These are phyloP conservation scores for Boeremia exigua DNA, from an alignment of 2,329 filamentous ascomycete species.

Conservation along the genomic window DNA sequence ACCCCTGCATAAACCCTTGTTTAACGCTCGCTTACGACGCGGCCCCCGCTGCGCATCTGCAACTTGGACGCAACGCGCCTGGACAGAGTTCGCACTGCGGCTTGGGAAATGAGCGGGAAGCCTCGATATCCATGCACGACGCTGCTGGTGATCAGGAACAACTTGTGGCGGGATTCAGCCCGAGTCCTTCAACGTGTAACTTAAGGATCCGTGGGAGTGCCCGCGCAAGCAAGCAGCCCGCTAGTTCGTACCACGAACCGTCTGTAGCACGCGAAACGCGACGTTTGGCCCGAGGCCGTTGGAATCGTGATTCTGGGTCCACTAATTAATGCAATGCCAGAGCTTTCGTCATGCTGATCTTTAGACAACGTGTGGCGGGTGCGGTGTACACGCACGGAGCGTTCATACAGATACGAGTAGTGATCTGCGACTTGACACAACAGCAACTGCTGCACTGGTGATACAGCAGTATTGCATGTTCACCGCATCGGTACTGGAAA, in stretches of 20 bases:
- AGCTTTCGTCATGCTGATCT: conserved; percentile 12
- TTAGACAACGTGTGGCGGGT: conserved; percentile 3
- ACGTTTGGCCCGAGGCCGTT: conserved; percentile 18
- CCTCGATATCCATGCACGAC: conserved; percentile 8
- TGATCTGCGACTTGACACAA: conserved; percentile 3
- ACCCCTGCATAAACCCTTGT: conserved; percentile 16
- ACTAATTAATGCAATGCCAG: conserved; percentile 9
- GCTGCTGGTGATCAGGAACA: conserved; percentile 17
- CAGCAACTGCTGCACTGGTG: background rate
- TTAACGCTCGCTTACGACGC: conserved; percentile 23
- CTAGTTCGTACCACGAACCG: conserved; percentile 4
- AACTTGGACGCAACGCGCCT: conserved; percentile 7
- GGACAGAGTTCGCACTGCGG: conserved; percentile 12
- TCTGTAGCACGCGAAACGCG: conserved; percentile 12
- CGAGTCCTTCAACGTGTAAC: background rate
- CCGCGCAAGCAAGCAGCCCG: background rate
- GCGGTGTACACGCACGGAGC: conserved; percentile 12
- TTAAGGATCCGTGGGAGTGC: background rate
- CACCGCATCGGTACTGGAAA: background rate
- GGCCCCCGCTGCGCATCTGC: conserved; percentile 13
- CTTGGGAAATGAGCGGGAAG: conserved; percentile 13
- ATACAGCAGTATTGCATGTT: conserved; percentile 2
- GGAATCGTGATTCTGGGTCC: conserved; percentile 14
- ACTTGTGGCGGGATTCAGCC: conserved; percentile 9
- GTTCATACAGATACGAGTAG: background rate